Conservation (phyloP, 1,284 basidiomycete genomes). For the Coriolopsis trogii region DNA sequence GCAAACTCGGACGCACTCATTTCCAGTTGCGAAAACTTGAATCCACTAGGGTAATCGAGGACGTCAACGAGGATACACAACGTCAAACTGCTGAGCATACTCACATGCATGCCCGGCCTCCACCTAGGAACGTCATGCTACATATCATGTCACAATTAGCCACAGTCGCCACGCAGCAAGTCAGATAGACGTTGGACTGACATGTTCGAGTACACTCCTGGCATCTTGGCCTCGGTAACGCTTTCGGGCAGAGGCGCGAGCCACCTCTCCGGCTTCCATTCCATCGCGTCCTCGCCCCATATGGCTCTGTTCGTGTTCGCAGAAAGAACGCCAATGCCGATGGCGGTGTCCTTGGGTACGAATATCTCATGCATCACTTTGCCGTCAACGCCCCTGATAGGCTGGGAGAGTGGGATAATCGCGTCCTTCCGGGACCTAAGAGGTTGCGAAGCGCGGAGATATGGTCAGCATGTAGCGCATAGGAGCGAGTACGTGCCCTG, state of each 20-base stretch:
- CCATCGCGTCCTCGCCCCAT: constrained; percentile 33
- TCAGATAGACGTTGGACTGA: not conserved
- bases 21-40: constrained; percentile 25
- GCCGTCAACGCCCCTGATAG: constrained; percentile 30
- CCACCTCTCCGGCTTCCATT: constrained; percentile 36
- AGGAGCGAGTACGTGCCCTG: too few relatives aligned
- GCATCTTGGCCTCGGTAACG: constrained; percentile 20
- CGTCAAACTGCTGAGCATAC: not conserved
- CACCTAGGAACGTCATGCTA: constrained; percentile 5
- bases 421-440: constrained; percentile 27
- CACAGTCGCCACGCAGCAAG: too few relatives aligned
- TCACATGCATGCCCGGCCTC: constrained; percentile 3
- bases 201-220: constrained; percentile 20
- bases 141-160: not conserved
- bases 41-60: constrained; percentile 19
- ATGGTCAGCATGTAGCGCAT: too few relatives aligned
- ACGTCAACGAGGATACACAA: not conserved
- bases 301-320: constrained; percentile 30
- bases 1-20: constrained; percentile 17
- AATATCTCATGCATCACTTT: constrained; percentile 39
- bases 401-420: constrained; percentile 28
- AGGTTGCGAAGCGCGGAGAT: constrained; percentile 20
- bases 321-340: constrained; percentile 27
- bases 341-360: constrained; percentile 42
- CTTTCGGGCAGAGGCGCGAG: constrained; percentile 18